Conservation (phyloP, 169 alveolate species). For the Plasmodium knowlesi region DNA sequence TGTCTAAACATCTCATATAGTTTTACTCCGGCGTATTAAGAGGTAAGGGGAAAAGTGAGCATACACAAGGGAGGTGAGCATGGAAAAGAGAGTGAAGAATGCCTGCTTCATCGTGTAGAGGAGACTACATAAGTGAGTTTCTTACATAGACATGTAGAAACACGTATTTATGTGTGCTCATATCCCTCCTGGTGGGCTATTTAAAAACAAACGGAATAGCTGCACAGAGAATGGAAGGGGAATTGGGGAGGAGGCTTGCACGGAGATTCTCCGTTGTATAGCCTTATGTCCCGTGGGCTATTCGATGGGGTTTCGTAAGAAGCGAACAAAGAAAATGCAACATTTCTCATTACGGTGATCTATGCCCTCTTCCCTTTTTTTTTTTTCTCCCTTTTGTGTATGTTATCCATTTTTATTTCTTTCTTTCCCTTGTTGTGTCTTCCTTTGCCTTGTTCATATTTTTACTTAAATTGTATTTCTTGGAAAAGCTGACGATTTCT, state of each 20-base stretch:
- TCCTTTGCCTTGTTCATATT: not conserved
- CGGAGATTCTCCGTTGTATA: not conserved
- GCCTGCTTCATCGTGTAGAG: not conserved
- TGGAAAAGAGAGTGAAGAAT: not conserved
- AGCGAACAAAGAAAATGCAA: not conserved
- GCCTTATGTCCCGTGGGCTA: not conserved
- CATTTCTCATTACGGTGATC: not conserved
- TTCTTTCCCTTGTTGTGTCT: not conserved
- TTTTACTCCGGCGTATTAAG: constrained; percentile 50
- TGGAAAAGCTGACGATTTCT: constrained; percentile 39
- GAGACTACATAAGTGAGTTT: not conserved
- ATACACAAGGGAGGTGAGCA: not conserved
- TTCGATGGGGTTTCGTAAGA: not conserved
- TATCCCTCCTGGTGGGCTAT: not conserved
- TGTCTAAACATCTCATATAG: constrained; percentile 56
- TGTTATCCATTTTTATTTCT: not conserved
- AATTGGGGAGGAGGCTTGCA: not conserved
- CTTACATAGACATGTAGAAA: not conserved
- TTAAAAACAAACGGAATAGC: not conserved
- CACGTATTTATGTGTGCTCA: not conserved
- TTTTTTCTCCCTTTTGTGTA: not conserved
- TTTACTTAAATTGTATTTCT: constrained; percentile 14
- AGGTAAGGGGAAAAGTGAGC: constrained; percentile 16
- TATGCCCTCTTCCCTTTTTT: not conserved
- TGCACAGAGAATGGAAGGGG: not conserved